These are phyloP conservation scores for Colletotrichum musae DNA, from an alignment of 2,329 filamentous ascomycete species.

Conservation along the genomic window DNA sequence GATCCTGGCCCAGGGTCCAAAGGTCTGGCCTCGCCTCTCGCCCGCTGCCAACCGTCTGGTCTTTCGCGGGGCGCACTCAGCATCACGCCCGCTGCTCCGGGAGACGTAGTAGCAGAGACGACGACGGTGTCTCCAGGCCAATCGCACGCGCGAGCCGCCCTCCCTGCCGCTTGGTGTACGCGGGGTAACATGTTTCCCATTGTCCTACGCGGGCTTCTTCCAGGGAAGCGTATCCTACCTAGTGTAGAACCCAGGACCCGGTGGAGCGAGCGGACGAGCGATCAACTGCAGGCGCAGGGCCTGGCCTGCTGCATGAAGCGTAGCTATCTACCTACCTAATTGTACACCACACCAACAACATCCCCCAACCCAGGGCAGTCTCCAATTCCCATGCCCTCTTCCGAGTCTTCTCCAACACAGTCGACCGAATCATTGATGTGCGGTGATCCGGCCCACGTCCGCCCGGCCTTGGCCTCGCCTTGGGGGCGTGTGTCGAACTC, in stretches of 20 bases:
- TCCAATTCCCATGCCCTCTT: constrained; percentile 10
- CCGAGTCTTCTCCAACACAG: constrained; percentile 25
- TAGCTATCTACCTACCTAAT: background rate
- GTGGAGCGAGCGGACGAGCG: constrained; percentile 27
- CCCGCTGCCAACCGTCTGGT: constrained; percentile 3
- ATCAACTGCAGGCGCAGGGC: constrained; percentile 25
- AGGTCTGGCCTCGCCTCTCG: constrained; percentile 16
- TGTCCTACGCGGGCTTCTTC: background rate
- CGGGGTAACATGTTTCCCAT: constrained; percentile 32
- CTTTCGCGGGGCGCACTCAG: background rate
- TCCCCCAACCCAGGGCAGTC: background rate
- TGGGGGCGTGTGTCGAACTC: constrained; percentile 28
- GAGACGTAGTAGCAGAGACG: background rate
- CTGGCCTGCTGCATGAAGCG: constrained; percentile 3
- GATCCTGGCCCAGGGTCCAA: constrained; percentile 22
- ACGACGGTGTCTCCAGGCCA: constrained; percentile 4
- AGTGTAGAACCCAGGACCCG: constrained; percentile 14
- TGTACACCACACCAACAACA: background rate
- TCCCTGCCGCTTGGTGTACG: constrained; percentile 18
- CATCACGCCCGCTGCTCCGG: background rate
- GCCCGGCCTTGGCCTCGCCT: constrained; percentile 30
- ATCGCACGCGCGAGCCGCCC: constrained; percentile 8
- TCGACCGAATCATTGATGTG: constrained; percentile 15
- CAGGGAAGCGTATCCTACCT: constrained; percentile 4
- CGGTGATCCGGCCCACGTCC: constrained; percentile 32